Conservation (phyloP, 2,329 filamentous ascomycete species). For the Botrytis aclada region DNA sequence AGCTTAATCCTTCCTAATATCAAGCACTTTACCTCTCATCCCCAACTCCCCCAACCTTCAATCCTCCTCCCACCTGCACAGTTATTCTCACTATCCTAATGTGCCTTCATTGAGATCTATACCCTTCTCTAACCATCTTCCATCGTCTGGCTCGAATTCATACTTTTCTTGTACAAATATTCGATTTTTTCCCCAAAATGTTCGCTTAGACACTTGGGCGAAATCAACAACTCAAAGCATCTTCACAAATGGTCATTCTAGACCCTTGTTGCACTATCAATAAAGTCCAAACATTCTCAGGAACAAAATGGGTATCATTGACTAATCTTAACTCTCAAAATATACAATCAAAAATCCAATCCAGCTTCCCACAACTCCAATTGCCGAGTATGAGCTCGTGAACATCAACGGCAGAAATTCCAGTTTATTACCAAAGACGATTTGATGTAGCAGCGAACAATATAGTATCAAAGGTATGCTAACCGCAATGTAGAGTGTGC, state of each 20-base stretch:
- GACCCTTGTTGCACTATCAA: neutral
- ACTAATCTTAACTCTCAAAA: conserved; percentile 49
- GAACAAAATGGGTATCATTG: conserved; percentile 26
- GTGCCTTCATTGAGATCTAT: neutral
- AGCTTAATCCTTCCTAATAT: neutral
- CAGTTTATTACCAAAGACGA: conserved; percentile 78
- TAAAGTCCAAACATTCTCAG: neutral
- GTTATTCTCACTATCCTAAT: neutral
- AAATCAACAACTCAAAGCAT: neutral
- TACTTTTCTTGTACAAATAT: neutral
- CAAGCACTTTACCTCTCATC: neutral
- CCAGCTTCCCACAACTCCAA: conserved; percentile 97
- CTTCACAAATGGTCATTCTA: neutral
- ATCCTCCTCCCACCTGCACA: neutral
- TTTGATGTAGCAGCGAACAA: conserved; percentile 76
- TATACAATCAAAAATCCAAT: conserved; percentile 91
- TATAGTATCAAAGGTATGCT: conserved; percentile 88
- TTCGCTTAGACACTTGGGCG: neutral
- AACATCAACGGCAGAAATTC: conserved; percentile 97
- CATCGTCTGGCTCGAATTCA: neutral
- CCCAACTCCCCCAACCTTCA: neutral
- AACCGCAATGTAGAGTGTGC: conserved; percentile 81
- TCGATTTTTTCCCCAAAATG: too few species aligned
- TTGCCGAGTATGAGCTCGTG: conserved; percentile 87
- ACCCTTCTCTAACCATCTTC: neutral